These are phyloP conservation scores for Ceratobasidium sp. DNA, from an alignment of 1,284 basidiomycete genomes.

Conservation along the genomic window DNA sequence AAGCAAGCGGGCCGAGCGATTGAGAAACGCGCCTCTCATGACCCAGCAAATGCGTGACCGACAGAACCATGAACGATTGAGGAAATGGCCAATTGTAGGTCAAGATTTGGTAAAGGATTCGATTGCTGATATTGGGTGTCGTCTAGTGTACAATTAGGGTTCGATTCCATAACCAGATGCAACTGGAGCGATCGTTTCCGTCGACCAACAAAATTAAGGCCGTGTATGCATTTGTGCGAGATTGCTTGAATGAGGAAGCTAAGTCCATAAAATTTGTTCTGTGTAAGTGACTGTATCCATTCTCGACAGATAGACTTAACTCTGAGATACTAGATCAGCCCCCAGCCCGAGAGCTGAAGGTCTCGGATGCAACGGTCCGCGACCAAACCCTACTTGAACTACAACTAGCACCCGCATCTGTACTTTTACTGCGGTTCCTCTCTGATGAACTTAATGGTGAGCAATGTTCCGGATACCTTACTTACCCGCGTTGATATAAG, in stretches of 20 bases:
- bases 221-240: conserved; percentile 83
- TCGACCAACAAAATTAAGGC: conserved; percentile 78
- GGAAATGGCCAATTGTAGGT: conserved; percentile 75
- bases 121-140: background rate
- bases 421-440: conserved; percentile 77
- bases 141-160: conserved; percentile 79
- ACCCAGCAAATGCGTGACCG: conserved; percentile 73
- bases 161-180: conserved; percentile 79
- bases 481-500: background rate
- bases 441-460: conserved; percentile 74
- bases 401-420: conserved; percentile 78
- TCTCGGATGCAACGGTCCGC: conserved; percentile 73
- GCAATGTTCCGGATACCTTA: conserved; percentile 37
- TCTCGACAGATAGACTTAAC: no score
- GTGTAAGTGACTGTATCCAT: conserved; percentile 59
- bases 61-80: conserved; percentile 64
- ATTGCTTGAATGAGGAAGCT: conserved; percentile 72
- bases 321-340: conserved; percentile 77
- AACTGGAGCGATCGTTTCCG: conserved; percentile 78
- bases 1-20: conserved; percentile 65
- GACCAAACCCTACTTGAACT: conserved; percentile 72
- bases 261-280: conserved; percentile 80
- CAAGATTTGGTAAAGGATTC: background rate
- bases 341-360: conserved; percentile 80
- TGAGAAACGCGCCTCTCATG: conserved; percentile 79